Conservation (phyloP, 345 rosid species). For the Carallia pectinifolia region DNA sequence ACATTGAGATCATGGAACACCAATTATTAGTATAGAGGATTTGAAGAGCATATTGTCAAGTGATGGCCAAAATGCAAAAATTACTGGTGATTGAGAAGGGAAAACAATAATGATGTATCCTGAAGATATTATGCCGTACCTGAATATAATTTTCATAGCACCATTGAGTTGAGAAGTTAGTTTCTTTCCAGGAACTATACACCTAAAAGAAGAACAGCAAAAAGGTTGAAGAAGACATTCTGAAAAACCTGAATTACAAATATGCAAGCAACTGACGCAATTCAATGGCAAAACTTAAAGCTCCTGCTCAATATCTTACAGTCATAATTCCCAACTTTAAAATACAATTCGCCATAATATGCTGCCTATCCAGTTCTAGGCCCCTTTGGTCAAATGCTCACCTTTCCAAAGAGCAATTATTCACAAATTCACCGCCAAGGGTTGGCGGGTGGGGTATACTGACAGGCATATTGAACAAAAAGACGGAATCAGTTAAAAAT, state of each 20-base stretch:
- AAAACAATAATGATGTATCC: background rate
- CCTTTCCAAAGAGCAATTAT: too few relatives aligned
- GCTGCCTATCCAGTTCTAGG: too few relatives aligned
- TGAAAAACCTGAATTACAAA: background rate
- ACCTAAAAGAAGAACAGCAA: conserved; percentile 49
- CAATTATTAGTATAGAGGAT: background rate
- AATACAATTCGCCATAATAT: too few relatives aligned
- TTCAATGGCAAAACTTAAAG: background rate
- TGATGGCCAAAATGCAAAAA: background rate
- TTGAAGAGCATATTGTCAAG: background rate
- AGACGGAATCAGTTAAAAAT: too few relatives aligned
- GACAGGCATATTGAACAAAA: too few relatives aligned
- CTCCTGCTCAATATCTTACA: background rate
- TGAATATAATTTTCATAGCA: conserved; percentile 97
- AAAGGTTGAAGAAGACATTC: conserved; percentile 7
- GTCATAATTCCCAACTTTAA: too few relatives aligned
- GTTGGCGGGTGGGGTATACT: too few relatives aligned
- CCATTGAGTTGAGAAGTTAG: conserved; percentile 95
- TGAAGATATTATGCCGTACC: conserved; percentile 33
- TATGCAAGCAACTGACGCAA: background rate
- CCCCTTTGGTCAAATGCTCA: too few relatives aligned
- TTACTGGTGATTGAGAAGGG: background rate
- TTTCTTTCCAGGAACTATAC: conserved; percentile 91
- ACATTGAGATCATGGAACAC: conserved; percentile 4
- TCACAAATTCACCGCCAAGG: too few relatives aligned